These are phyloP conservation scores for Clitocybe nebularis DNA, from an alignment of 1,284 basidiomycete species.

Conservation along the genomic window DNA sequence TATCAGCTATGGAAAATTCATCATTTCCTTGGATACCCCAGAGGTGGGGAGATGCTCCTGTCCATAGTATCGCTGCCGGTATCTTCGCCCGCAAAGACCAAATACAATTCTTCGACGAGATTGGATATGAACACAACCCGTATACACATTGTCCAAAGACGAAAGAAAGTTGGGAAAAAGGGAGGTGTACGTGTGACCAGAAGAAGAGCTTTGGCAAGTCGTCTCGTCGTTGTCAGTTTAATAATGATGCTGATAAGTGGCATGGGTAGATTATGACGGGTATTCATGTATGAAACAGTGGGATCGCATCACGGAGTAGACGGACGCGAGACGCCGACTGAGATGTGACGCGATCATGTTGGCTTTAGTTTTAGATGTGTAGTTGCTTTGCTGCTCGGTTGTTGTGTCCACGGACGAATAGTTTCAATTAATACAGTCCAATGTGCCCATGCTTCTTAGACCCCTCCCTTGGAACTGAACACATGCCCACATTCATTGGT, in stretches of 20 bases:
- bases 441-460: not conserved
- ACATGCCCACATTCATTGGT: too few species aligned
- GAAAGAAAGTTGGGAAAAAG: conserved; percentile 39
- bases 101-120: conserved; percentile 69
- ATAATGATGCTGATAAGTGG: not conserved
- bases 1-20: not conserved
- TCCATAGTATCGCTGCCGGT: conserved; percentile 75
- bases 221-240: not conserved
- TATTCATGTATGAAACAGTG: conserved; percentile 22
- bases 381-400: not conserved
- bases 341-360: not conserved
- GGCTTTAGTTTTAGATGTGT: not conserved
- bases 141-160: conserved; percentile 61
- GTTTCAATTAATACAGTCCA: too few species aligned
- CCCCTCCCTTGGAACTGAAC: too few species aligned
- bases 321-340: too few species aligned
- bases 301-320: conserved; percentile 15
- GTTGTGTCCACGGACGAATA: too few species aligned
- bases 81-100: conserved; percentile 61
- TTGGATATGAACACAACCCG: conserved; percentile 55
- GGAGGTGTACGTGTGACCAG: conserved; percentile 48
- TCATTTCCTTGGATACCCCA: conserved; percentile 22
- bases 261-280: conserved; percentile 20
- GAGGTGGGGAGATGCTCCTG: conserved; percentile 83
- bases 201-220: conserved; percentile 44